Conservation (phyloP, 805 yeast genomes). For the Teunomyces kruisii region DNA sequence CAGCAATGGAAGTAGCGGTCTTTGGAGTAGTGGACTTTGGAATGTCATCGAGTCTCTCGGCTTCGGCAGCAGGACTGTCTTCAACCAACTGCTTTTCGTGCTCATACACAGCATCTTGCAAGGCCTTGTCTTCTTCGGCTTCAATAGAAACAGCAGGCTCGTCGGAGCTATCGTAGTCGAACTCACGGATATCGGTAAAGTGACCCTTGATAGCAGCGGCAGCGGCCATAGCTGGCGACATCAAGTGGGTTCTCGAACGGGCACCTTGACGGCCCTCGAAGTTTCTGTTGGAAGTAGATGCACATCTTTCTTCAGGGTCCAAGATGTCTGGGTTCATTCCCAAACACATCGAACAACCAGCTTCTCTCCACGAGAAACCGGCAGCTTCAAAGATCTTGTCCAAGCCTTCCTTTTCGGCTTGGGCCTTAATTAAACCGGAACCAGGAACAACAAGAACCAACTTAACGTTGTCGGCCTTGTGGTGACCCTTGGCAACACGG, state of each 20-base stretch:
- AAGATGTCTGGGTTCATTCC: constrained; percentile 99
- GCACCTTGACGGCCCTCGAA: constrained; percentile 99
- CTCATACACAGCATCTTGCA: constrained; percentile 69
- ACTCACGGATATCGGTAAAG: constrained; percentile 86
- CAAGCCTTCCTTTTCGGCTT: constrained; percentile 94
- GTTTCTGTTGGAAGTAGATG: constrained; percentile 97
- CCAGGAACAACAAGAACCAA: constrained; percentile 95
- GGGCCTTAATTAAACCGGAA: constrained; percentile 89
- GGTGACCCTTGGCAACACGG: constrained; percentile 83
- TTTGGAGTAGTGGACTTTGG: constrained; percentile 44
- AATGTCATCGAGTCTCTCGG: constrained; percentile 62
- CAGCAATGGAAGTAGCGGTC: constrained; percentile 12
- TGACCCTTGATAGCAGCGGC: constrained; percentile 95
- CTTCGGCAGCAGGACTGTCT: constrained; percentile 47
- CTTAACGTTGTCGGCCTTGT: constrained; percentile 77
- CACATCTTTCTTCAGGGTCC: constrained; percentile 95
- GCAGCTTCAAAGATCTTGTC: constrained; percentile 89
- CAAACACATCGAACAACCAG: constrained; percentile 99
- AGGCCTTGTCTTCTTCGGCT: constrained; percentile 50
- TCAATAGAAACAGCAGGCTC: constrained; percentile 59
- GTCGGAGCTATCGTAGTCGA: constrained; percentile 55
- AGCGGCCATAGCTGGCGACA: constrained; percentile 99
- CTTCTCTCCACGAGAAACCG: constrained; percentile 99
- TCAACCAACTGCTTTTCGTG: constrained; percentile 67
- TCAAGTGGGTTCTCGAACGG: constrained; percentile 88